phyloP scores from a whole-genome alignment of 192 early-diverging fungal genomes.

The Cladochytrium replicatum region DNA sequence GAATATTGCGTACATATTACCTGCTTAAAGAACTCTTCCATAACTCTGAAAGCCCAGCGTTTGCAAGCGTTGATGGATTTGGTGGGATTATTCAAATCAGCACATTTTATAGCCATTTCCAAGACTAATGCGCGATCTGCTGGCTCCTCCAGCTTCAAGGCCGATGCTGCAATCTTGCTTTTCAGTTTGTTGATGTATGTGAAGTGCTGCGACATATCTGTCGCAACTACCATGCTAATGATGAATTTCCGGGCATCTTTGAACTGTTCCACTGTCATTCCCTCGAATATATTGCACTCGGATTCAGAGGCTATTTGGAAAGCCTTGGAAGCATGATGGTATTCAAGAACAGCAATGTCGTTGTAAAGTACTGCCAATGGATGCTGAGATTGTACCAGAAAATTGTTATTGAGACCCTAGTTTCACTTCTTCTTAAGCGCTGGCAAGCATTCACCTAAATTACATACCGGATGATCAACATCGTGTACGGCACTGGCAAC shows the following conservation, averaged over 20 bases:
- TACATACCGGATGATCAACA: conserved; percentile 46
- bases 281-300: conserved; percentile 35
- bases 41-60: conserved; percentile 38
- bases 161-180: conserved; percentile 34
- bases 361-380: conserved; percentile 46
- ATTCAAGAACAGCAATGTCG: conserved; percentile 49
- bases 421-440: too few relatives aligned
- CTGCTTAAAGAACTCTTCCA: conserved; percentile 52
- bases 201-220: conserved; percentile 51
- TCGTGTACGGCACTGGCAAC: conserved; percentile 47
- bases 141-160: conserved; percentile 35
- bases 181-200: conserved; percentile 52
- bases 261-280: conserved; percentile 33
- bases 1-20: too few relatives aligned
- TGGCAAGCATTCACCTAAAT: too few relatives aligned
- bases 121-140: conserved; percentile 33
- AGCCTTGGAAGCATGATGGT: conserved; percentile 41
- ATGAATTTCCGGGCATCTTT: conserved; percentile 37
- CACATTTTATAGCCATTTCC: conserved; percentile 51
- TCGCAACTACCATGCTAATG: conserved; percentile 46
- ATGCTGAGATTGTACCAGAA: conserved; percentile 40
- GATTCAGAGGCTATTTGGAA: conserved; percentile 37
- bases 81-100: conserved; percentile 46
- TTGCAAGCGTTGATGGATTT: conserved; percentile 30
- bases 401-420: conserved; percentile 44